Percentiles rank a stretch among this genome's conserved stretches.
Evolutionary conservation across 1,284 basidiomycete genomes (phyloP).

Genomic region (Irpex sp.): DNA sequence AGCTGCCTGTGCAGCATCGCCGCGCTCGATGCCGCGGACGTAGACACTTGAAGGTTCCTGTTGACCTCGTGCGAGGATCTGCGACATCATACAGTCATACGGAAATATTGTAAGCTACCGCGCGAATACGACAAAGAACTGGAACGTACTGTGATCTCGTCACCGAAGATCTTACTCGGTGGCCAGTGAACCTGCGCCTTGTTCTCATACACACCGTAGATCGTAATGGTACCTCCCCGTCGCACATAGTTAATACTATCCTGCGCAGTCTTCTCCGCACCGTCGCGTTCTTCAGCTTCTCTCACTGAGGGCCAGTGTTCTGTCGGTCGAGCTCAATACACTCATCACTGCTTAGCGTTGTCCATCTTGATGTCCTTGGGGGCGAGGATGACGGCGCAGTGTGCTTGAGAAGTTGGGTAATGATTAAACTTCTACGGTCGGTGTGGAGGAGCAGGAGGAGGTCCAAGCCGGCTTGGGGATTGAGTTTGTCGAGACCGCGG

Average conservation of each 20-base stretch:
- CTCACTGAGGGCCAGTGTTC: constrained; percentile 51
- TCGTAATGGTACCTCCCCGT: constrained; percentile 45
- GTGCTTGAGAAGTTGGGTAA: constrained; percentile 59
- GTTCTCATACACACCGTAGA: constrained; percentile 61
- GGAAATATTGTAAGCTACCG: too few relatives aligned
- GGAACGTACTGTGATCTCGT: neutral
- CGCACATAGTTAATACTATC: constrained; percentile 60
- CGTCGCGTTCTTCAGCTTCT: constrained; percentile 57
- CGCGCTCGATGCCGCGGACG: neutral
- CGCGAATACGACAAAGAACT: too few relatives aligned
- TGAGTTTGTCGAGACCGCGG: constrained; percentile 60
- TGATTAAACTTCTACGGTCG: constrained; percentile 53
- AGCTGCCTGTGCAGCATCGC: constrained; percentile 32
- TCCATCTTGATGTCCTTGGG: constrained; percentile 61
- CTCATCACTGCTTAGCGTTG: constrained; percentile 49
- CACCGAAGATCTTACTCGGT: constrained; percentile 53
- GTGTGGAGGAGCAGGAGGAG: constrained; percentile 55
- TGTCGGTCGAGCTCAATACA: constrained; percentile 56
- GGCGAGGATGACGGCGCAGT: constrained; percentile 45
- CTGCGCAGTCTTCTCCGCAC: constrained; percentile 53
- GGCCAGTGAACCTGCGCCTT: constrained; percentile 52
- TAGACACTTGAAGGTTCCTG: constrained; percentile 33
- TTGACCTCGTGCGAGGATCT: constrained; percentile 42
- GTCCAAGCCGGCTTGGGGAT: constrained; percentile 49
- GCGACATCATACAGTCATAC: too few relatives aligned